These are phyloP conservation scores for Sporothrix mexicana DNA, from an alignment of 2,329 filamentous ascomycete genomes.

Conservation along the genomic window DNA sequence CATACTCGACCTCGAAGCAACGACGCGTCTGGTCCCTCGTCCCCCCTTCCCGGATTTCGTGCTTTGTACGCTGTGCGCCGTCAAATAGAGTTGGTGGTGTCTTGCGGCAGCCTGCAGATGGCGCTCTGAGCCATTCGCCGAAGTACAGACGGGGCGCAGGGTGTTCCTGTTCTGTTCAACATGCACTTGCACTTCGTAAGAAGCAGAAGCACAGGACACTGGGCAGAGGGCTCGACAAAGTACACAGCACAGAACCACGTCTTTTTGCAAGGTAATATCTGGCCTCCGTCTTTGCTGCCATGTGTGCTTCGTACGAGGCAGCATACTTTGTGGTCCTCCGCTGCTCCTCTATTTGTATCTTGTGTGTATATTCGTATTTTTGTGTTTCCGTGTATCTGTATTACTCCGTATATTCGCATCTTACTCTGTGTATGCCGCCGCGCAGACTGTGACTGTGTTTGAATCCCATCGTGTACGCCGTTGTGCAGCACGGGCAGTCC, in stretches of 20 bases:
- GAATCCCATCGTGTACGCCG: not conserved
- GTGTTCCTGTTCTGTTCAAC: not conserved
- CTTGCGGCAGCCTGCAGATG: constrained; percentile 21
- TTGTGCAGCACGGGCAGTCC: not conserved
- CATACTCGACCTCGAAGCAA: not conserved
- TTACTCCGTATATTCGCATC: no score
- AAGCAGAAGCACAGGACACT: no score
- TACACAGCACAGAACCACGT: no score
- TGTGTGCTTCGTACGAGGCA: not conserved
- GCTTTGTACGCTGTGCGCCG: constrained; percentile 10
- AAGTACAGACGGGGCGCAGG: constrained; percentile 18
- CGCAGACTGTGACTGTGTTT: not conserved
- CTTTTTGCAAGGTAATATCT: not conserved
- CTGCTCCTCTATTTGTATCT: no score
- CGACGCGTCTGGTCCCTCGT: no score
- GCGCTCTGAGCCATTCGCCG: constrained; percentile 27
- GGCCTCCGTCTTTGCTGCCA: not conserved
- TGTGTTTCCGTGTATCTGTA: no score
- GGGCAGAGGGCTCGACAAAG: no score
- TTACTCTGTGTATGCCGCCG: not conserved
- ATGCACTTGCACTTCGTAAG: not conserved
- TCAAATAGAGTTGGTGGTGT: constrained; percentile 24
- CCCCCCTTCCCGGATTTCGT: not conserved
- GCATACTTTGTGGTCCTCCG: no score
- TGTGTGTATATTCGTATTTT: no score